Conservation (phyloP, 164 flowering plant species). For the Vitis amurensis region DNA sequence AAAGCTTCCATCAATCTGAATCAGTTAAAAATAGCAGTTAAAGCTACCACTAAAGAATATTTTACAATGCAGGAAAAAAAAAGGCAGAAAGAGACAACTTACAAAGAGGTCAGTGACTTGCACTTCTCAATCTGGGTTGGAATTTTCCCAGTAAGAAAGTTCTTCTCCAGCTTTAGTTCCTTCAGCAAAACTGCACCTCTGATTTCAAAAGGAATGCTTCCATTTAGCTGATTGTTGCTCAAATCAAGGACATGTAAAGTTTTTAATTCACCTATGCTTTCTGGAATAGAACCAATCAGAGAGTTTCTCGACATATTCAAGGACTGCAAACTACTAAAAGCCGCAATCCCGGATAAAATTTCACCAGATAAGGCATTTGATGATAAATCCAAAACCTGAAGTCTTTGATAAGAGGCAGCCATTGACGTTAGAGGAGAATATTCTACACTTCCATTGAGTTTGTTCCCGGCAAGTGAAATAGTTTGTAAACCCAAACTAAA, state of each 20-base stretch:
- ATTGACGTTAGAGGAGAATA: conserved; percentile 2
- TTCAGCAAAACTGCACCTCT: conserved; percentile 62
- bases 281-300: conserved; percentile 62
- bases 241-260: conserved; percentile 49
- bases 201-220: conserved; percentile 72
- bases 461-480: conserved; percentile 23
- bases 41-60: neutral
- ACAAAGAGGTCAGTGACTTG: conserved; percentile 61
- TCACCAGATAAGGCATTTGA: conserved; percentile 60
- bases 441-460: conserved; percentile 27
- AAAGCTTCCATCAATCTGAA: neutral
- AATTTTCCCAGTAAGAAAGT: conserved; percentile 53
- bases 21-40: neutral
- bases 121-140: conserved; percentile 64
- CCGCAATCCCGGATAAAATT: conserved; percentile 53
- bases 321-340: conserved; percentile 48
- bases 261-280: conserved; percentile 56
- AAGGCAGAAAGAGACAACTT: conserved; percentile 30
- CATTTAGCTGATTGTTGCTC: conserved; percentile 63
- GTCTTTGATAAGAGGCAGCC: conserved; percentile 21
- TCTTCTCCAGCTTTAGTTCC: conserved; percentile 61
- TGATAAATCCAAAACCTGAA: conserved; percentile 64
- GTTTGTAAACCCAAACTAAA: conserved; percentile 12
- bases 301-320: conserved; percentile 67
- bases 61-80: neutral